Base-by-base conservation (phyloP, 2,329 filamentous ascomycete species). In the Exophiala alcalophila region DNA sequence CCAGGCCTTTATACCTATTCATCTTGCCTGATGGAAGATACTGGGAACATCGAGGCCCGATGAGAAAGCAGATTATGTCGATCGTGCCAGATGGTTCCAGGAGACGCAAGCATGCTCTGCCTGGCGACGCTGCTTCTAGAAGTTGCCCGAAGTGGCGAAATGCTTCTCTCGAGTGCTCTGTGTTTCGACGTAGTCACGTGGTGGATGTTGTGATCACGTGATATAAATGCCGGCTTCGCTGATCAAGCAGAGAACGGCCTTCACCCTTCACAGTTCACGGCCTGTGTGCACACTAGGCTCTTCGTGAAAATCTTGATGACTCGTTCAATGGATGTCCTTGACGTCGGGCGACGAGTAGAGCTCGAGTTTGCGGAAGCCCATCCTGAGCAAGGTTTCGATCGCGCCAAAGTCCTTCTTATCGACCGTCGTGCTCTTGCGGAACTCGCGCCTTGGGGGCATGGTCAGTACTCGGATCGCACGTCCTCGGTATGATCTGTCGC, bases 371-470 rank as follows among this genome's bases (percentile, higher is more conserved):
- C 86, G 77, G 27, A 78, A 76, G 15, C 90, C 90, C 62, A 87
- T 91, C 47, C 90, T 78, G 37, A 96, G 62, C 23, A 94, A 70
- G 62, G 87, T 92, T 64, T 96, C 90, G 44, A 96, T 83, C 4
- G 88, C 83, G 11, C 75, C 73, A 65, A 95, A 95, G 60, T 95
- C 88, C 56, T 86, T 88, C 66, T 87, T 92, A 63, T 85, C 82
- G 41, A 94, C 64, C n/a, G 64, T 61, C 9, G 79, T 60, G 59
- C 86, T 75, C 61, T 84, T 85, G 26, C 80, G 71, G 60, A 98
- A 97, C 60, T 96, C 88, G 19, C 71, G 64, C 54, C 86, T 90
- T 43, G 20, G 6, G 19, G 40, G 25, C 25, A 40, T 31, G 52
- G 50, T 49, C 19, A 41, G 30, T n/a, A 44, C 36, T 28, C 37